These are phyloP conservation scores for Arachis hypogaea DNA, from an alignment of 306 rosid genomes.

Conservation along the genomic window DNA sequence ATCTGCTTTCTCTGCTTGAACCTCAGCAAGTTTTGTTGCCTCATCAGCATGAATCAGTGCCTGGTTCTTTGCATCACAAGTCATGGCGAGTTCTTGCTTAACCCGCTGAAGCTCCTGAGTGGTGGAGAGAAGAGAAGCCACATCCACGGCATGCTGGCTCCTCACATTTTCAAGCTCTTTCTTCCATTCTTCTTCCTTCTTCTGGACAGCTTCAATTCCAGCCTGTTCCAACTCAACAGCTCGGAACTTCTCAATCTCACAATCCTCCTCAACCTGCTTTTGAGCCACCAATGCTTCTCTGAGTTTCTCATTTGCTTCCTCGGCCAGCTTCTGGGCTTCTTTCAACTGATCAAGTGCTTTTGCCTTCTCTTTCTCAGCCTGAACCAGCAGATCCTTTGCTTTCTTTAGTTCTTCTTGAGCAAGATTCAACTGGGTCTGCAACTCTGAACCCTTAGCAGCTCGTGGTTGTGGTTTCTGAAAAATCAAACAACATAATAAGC, in stretches of 20 bases:
- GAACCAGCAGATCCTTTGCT: slow-evolving; percentile 75
- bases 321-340: slow-evolving; percentile 76
- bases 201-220: slow-evolving; percentile 81
- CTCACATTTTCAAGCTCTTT: slow-evolving; percentile 81
- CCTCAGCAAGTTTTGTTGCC: slow-evolving; percentile 88
- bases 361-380: slow-evolving; percentile 76
- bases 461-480: slow-evolving; percentile 72
- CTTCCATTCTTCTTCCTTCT: slow-evolving; percentile 89
- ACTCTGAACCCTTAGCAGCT: slow-evolving; percentile 66
- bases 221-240: slow-evolving; percentile 96
- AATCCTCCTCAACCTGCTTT: slow-evolving; percentile 82
- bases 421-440: slow-evolving; percentile 65
- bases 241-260: slow-evolving; percentile 96
- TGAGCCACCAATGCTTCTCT: slow-evolving; percentile 86
- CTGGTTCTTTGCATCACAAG: slow-evolving; percentile 93
- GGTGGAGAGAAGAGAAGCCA: slow-evolving; percentile 71
- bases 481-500: slow-evolving; percentile 33
- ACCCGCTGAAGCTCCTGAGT: slow-evolving; percentile 86
- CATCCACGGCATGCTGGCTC: slow-evolving; percentile 87
- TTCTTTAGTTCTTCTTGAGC: slow-evolving; percentile 90
- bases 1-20: slow-evolving; percentile 79
- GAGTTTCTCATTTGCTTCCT: slow-evolving; percentile 86
- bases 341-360: slow-evolving; percentile 73
- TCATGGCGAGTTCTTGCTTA: slow-evolving; percentile 77
- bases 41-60: slow-evolving; percentile 92